Percentiles rank a stretch among this genome's conserved stretches.
These are phyloP conservation scores for Sabuloglossum arenarium DNA, from an alignment of 495 filamentous ascomycete species.

Conservation along the genomic window DNA sequence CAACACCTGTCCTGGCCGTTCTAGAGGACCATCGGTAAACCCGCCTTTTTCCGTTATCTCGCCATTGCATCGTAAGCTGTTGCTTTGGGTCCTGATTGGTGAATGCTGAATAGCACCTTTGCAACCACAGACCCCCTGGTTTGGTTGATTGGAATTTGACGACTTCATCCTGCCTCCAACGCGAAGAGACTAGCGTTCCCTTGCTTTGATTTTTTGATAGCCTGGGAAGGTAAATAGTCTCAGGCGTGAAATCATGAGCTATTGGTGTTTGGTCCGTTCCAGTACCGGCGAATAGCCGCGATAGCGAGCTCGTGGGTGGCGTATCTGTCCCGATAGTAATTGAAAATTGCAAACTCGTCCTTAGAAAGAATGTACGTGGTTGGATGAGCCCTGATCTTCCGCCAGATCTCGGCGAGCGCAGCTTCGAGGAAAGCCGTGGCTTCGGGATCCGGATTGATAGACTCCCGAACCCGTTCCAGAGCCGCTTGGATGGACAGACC, in stretches of 20 bases:
- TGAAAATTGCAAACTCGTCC: slow-evolving; percentile 5
- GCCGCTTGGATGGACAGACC: slow-evolving; percentile 1
- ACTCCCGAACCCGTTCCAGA: slow-evolving; percentile 1
- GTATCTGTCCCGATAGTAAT: background rate
- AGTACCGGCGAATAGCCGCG: background rate
- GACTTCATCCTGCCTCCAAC: background rate
- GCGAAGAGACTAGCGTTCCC: background rate
- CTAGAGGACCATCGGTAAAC: background rate
- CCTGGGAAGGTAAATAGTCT: background rate
- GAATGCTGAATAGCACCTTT: background rate
- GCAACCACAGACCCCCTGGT: background rate
- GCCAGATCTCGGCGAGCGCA: slow-evolving; percentile 1
- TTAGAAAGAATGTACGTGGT: background rate
- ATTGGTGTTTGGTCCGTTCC: background rate
- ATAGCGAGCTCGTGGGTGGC: background rate
- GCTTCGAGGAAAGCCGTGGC: background rate
- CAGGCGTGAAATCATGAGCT: background rate
- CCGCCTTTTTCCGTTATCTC: background rate
- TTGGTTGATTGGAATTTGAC: background rate
- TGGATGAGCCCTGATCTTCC: background rate
- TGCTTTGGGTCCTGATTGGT: background rate
- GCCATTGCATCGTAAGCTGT: background rate
- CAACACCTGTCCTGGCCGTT: background rate
- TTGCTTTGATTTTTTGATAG: too few species aligned
- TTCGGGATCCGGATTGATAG: background rate